Percentiles rank a stretch among this genome's conserved stretches.
phyloP scores from a whole-genome alignment of 352 stramenopile species.

The Elongisporangium prolatum region DNA sequence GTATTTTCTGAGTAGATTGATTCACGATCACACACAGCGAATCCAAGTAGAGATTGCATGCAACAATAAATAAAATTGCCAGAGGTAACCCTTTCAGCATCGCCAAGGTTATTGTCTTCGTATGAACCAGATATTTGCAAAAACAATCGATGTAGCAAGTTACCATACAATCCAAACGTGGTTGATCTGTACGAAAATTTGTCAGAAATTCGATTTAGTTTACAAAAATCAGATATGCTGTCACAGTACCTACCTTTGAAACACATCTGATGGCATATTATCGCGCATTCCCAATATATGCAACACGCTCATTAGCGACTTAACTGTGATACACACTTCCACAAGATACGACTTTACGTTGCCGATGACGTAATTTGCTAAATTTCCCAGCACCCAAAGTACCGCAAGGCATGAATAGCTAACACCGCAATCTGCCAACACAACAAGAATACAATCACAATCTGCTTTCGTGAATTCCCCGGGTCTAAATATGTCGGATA shows the following conservation, averaged over 20 bases:
- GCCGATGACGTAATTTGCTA: background rate
- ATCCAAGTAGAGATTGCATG: constrained; percentile 19
- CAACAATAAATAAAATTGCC: constrained; percentile 3
- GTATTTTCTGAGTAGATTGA: constrained; percentile 1
- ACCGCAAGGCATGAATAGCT: constrained; percentile 36
- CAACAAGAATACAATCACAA: constrained; percentile 23
- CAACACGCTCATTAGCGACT: constrained; percentile 7
- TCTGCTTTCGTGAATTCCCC: constrained; percentile 7
- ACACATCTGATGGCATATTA: background rate
- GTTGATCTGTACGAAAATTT: constrained; percentile 7
- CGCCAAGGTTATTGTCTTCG: background rate
- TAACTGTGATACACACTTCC: background rate
- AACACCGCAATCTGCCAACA: constrained; percentile 36
- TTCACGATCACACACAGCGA: constrained; percentile 15
- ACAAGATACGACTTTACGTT: background rate
- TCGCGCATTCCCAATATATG: constrained; percentile 4
- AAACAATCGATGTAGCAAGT: constrained; percentile 17
- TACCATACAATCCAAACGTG: constrained; percentile 23
- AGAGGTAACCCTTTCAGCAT: background rate
- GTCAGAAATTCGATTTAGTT: background rate
- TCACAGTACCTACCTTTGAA: constrained; percentile 14
- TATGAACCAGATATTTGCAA: background rate
- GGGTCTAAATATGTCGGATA: background rate
- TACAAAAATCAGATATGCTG: background rate
- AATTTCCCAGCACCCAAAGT: constrained; percentile 21